phyloP scores from a whole-genome alignment of 2,329 filamentous ascomycete genomes.

The Pseudocercospora fijiensis region DNA sequence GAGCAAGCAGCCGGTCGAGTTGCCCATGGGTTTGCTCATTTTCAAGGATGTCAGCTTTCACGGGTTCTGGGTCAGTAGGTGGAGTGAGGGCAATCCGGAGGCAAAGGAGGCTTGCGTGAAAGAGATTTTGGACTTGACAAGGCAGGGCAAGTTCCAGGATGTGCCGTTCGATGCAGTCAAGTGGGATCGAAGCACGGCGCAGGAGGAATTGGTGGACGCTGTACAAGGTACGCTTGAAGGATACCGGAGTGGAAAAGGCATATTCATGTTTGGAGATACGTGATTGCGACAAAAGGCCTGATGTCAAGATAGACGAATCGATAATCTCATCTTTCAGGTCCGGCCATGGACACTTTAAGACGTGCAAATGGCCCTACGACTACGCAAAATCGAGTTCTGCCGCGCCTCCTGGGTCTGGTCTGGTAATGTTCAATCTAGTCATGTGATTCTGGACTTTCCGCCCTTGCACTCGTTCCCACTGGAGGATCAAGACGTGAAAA shows the following conservation, averaged over 20 bases:
- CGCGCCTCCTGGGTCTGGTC: too few relatives aligned
- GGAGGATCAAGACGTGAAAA: too few relatives aligned
- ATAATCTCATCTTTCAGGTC: neutral
- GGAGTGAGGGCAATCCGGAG: slow-evolving; percentile 72
- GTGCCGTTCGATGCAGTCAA: slow-evolving; percentile 76
- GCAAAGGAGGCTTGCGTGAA: slow-evolving; percentile 79
- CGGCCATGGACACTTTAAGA: neutral
- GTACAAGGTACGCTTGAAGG: slow-evolving; percentile 82
- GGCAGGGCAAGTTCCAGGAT: slow-evolving; percentile 75
- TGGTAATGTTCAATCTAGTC: too few relatives aligned
- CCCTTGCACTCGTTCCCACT: too few relatives aligned
- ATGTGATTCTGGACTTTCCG: too few relatives aligned
- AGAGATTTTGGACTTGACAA: slow-evolving; percentile 74
- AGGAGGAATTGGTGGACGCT: slow-evolving; percentile 65
- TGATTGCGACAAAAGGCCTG: slow-evolving; percentile 21
- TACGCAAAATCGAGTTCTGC: too few relatives aligned
- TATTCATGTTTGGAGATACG: slow-evolving; percentile 73
- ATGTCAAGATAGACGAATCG: neutral
- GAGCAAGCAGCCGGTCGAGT: slow-evolving; percentile 77
- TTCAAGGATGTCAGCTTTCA: slow-evolving; percentile 88
- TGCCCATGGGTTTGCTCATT: slow-evolving; percentile 83
- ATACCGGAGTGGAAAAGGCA: slow-evolving; percentile 81
- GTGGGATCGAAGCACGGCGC: slow-evolving; percentile 81
- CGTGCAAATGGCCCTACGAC: neutral
- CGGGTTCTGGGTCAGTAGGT: slow-evolving; percentile 92